These are phyloP conservation scores for Cryptosporidium sp. DNA, from an alignment of 169 alveolate species.

Conservation along the genomic window DNA sequence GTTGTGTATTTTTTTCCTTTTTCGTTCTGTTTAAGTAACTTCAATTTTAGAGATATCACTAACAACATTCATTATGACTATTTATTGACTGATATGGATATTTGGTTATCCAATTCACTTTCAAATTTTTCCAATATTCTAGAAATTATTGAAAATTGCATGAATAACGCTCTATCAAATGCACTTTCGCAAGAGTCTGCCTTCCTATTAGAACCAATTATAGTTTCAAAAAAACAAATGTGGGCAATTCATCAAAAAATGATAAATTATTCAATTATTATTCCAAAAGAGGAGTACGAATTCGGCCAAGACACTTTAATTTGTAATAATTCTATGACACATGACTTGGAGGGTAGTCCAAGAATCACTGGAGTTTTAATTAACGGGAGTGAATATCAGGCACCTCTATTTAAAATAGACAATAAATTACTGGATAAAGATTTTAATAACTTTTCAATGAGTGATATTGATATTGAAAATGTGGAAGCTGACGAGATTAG, in stretches of 20 bases:
- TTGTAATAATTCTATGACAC: constrained; percentile 23
- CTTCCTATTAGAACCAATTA: constrained; percentile 38
- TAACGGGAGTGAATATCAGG: constrained; percentile 54
- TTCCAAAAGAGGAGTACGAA: background rate
- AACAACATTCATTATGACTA: background rate
- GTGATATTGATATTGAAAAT: background rate
- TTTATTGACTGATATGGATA: background rate
- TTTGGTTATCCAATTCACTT: background rate
- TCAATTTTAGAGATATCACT: background rate
- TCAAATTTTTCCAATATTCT: constrained; percentile 4
- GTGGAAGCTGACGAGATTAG: background rate
- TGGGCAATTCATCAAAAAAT: constrained; percentile 60
- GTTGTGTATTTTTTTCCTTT: constrained; percentile 28
- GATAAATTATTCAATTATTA: constrained; percentile 2
- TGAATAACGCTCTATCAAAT: background rate
- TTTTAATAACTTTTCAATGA: background rate
- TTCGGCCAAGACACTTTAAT: constrained; percentile 36
- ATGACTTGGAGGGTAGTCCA: constrained; percentile 63
- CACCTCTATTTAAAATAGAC: constrained; percentile 41
- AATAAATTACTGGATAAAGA: background rate
- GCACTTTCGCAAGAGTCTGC: constrained; percentile 46
- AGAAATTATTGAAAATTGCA: constrained; percentile 17
- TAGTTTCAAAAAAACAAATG: constrained; percentile 57
- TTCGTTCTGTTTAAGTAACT: constrained; percentile 41
- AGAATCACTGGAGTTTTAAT: constrained; percentile 58